Evolutionary conservation across 1,284 basidiomycete species (phyloP).

Genomic region (Cryptococcus sp.): DNA sequence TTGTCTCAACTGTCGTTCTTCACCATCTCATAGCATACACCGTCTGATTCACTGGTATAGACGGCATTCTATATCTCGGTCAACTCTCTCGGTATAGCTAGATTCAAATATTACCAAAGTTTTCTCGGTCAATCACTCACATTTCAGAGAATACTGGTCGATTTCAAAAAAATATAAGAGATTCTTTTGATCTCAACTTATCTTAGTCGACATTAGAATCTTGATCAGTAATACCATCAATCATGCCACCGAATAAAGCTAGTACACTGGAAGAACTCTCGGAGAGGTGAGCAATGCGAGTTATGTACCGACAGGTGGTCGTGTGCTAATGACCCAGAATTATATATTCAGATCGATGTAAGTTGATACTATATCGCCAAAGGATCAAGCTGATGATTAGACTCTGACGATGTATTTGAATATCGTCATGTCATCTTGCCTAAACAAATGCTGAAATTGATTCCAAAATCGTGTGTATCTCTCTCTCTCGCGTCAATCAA

Average conservation of each 20-base stretch:
- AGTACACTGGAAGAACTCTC: conserved; percentile 43
- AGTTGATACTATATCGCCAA: conserved; percentile 6
- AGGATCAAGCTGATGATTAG: conserved; percentile 24
- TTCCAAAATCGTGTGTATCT: conserved; percentile 64
- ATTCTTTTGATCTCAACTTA: too few species aligned
- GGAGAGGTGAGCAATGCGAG: conserved; percentile 32
- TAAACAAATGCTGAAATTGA: conserved; percentile 77
- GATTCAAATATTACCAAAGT: too few species aligned
- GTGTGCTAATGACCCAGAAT: conserved; percentile 30
- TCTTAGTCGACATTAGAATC: too few species aligned
- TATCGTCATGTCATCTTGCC: conserved; percentile 91
- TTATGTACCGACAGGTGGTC: neutral
- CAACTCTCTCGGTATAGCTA: too few species aligned
- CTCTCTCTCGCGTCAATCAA: neutral
- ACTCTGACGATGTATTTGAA: conserved; percentile 53
- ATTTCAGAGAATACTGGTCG: too few species aligned
- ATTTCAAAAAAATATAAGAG: too few species aligned
- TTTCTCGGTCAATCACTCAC: too few species aligned
- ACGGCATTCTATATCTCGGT: too few species aligned
- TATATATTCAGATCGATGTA: conserved; percentile 47
- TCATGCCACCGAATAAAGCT: conserved; percentile 18
- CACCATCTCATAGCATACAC: too few species aligned
- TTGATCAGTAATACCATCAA: neutral
- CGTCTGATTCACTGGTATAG: too few species aligned
- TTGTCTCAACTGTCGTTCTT: too few species aligned